Evolutionary conservation across 2,329 filamentous ascomycete genomes (phyloP), one percentile per base, ranked within the genome.

Genomic region (Microdochium paspali): DNA sequence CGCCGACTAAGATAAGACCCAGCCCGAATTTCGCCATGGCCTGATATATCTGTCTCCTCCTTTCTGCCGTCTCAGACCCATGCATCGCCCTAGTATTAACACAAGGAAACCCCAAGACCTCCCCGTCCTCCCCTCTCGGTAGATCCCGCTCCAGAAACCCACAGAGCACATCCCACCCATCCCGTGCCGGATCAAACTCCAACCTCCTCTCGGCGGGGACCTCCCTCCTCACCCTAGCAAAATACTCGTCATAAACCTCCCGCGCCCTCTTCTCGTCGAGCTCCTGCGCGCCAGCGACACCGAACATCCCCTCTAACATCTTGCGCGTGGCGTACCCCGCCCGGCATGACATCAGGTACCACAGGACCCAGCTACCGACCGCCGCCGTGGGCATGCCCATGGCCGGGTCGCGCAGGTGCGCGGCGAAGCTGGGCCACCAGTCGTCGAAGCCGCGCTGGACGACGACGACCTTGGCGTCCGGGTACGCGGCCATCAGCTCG

Each of bases 111-210:
- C 45, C 45, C 2, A 52, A 45, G 21, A 47, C 45, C 35, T 20
- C 35, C 18, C 35, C 35, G 18, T 40, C 35, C 35, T 21, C 12
- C 15, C 15, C 15, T 12, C 5, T 21, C 4, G 49, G 52, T 9
- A 54, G 46, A 2, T 47, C 32, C 21, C 48, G 47, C 10, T 49
- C 50, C 2, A 54, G 49, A 32, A 54, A 54, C 24, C 24, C 44
- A 24, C 51, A 53, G 2, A 54, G 46, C 1, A 51, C 49, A n/a
- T 47, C 53, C 50, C 51, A 54, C 3, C 53, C 51, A 12, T 49
- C 50, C 9, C 45, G 47, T 31, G 51, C 40, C 13, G 18, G 35
- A 20, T 50, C 47, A 24, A 53, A 54, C 20, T 53, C 53, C 1
- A 53, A 46, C 18, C 25, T 26, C 26, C 43, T 40, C 39, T 51